These are phyloP conservation scores for Passiflora organensis DNA, from an alignment of 345 rosid species.

Conservation along the genomic window DNA sequence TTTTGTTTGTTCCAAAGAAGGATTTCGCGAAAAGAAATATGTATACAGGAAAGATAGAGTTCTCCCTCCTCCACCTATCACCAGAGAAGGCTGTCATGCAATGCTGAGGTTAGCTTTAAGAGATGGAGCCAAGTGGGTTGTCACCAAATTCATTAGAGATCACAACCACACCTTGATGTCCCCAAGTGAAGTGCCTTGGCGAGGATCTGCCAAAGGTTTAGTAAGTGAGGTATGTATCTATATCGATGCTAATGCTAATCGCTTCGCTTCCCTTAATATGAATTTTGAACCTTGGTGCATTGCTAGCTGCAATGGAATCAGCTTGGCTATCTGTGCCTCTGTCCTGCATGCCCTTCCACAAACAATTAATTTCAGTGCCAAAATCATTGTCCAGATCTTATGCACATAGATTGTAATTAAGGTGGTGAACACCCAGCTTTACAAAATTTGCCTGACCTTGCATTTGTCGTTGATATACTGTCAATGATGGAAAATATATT, in stretches of 20 bases:
- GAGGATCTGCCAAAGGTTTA: constrained; percentile 34
- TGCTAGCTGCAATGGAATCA: no score
- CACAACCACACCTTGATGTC: constrained; percentile 39
- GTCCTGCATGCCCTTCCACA: no score
- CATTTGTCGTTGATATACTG: no score
- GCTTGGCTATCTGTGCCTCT: no score
- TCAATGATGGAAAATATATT: no score
- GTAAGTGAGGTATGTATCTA: constrained; percentile 32
- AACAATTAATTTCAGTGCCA: no score
- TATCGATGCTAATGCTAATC: not conserved
- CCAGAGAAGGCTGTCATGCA: constrained; percentile 46
- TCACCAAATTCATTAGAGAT: constrained; percentile 38
- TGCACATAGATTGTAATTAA: no score
- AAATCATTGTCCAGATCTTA: no score
- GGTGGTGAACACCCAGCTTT: no score
- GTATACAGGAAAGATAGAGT: constrained; percentile 46
- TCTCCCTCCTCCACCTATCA: constrained; percentile 50
- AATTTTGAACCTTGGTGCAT: no score
- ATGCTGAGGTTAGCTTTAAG: constrained; percentile 43
- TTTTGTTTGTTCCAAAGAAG: constrained; percentile 54
- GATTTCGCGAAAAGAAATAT: constrained; percentile 51
- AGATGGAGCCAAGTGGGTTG: constrained; percentile 41
- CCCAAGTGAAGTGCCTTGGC: constrained; percentile 44
- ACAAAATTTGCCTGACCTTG: no score
- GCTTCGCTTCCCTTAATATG: no score